Percentiles rank a stretch among this genome's conserved stretches.
These are phyloP conservation scores for Blastocystis sp. DNA, from an alignment of 352 stramenopile genomes.

Conservation along the genomic window DNA sequence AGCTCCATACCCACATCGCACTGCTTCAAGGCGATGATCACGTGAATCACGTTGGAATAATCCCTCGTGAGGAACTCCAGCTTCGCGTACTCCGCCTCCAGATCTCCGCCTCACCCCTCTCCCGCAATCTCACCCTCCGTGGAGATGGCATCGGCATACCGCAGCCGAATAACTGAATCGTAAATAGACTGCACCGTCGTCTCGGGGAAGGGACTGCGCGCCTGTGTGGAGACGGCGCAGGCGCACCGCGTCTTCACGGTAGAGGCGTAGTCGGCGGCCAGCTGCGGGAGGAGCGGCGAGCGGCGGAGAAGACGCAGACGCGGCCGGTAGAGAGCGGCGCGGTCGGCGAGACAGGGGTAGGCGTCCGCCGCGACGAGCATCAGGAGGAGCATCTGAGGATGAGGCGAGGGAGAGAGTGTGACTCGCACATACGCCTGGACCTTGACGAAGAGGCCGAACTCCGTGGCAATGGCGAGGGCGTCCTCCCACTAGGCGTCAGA, in stretches of 20 bases:
- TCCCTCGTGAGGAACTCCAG: conserved; percentile 34
- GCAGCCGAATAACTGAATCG: neutral
- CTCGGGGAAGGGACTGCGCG: neutral
- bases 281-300: neutral
- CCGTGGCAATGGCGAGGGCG: neutral
- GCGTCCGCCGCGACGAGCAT: neutral
- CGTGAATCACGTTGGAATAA: neutral
- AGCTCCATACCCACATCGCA: neutral
- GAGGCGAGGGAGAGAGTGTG: neutral
- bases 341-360: neutral
- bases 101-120: neutral
- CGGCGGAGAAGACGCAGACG: neutral
- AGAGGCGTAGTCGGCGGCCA: neutral
- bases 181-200: conserved; percentile 3
- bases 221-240: neutral
- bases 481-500: neutral
- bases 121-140: neutral
- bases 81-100: conserved; percentile 15
- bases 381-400: neutral
- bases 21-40: conserved; percentile 14
- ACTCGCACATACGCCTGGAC: conserved; percentile 14
- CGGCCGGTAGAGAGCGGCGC: neutral
- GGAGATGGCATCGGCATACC: neutral
- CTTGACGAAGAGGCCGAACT: conserved; percentile 2
- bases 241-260: neutral